phyloP scores from a whole-genome alignment of 2,329 filamentous ascomycete genomes.

The Eurotiales sp. region DNA sequence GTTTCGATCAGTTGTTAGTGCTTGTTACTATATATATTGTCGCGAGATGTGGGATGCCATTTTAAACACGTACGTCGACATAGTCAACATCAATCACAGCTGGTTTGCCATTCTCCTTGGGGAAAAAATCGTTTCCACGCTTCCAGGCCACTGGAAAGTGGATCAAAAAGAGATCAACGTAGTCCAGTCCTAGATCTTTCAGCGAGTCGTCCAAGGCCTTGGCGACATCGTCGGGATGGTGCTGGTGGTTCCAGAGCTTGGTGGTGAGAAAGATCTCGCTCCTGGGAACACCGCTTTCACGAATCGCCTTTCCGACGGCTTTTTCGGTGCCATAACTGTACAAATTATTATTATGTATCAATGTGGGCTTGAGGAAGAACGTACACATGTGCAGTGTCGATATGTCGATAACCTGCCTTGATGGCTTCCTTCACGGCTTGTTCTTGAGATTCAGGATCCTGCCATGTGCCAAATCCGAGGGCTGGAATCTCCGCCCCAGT shows the following conservation, averaged over 20 bases:
- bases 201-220: constrained; percentile 59
- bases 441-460: constrained; percentile 50
- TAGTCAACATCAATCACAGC: constrained; percentile 45
- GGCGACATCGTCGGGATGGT: constrained; percentile 60
- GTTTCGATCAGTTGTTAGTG: not conserved
- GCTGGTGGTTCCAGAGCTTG: constrained; percentile 65
- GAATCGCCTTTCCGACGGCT: constrained; percentile 62
- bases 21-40: not conserved
- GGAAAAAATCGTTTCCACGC: constrained; percentile 45
- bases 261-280: constrained; percentile 64
- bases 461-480: constrained; percentile 54
- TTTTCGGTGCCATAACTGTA: constrained; percentile 61
- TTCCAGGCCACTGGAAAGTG: constrained; percentile 60
- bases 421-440: constrained; percentile 47
- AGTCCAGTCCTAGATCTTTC: constrained; percentile 60
- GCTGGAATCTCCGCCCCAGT: constrained; percentile 46
- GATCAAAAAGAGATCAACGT: constrained; percentile 68
- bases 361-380: constrained; percentile 6
- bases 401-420: constrained; percentile 53
- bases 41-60: too few species aligned
- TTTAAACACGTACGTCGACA: constrained; percentile 40
- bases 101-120: constrained; percentile 41
- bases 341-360: too few species aligned
- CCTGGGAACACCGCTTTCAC: constrained; percentile 62
- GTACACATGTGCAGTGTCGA: constrained; percentile 49